Conservation (phyloP, 257 asterid species). For the Petunia axillaris region DNA sequence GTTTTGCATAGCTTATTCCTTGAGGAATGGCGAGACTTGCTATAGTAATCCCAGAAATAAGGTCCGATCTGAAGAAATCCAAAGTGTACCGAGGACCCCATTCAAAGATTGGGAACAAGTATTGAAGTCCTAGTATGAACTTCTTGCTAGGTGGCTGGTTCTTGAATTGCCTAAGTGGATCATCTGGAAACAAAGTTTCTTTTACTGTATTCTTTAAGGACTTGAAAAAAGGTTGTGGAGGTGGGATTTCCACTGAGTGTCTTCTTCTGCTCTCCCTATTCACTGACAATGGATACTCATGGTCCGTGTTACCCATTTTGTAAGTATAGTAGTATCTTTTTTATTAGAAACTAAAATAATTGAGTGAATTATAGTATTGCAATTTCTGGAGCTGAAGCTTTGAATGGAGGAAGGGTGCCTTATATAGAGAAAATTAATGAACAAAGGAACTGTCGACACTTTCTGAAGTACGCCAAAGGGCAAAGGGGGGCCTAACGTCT, state of each 20-base stretch:
- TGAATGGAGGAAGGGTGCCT: background rate
- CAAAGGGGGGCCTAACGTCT: background rate
- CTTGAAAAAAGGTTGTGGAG: conserved; percentile 66
- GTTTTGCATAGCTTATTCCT: conserved; percentile 94
- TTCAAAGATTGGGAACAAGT: conserved; percentile 78
- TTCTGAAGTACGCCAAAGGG: background rate
- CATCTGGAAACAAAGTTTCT: conserved; percentile 89
- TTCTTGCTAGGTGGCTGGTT: conserved; percentile 60
- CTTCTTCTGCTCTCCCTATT: conserved; percentile 18
- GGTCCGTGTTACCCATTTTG: conserved; percentile 66
- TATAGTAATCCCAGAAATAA: conserved; percentile 89
- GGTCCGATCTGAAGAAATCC: conserved; percentile 63
- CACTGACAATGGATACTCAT: conserved; percentile 34
- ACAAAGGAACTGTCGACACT: background rate
- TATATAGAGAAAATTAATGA: background rate
- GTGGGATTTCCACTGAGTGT: conserved; percentile 66
- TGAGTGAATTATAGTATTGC: background rate
- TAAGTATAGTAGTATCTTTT: background rate
- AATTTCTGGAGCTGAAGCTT: background rate
- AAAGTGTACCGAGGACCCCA: conserved; percentile 81
- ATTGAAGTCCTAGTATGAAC: conserved; percentile 63
- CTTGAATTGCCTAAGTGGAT: conserved; percentile 89
- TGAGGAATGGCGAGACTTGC: conserved; percentile 98
- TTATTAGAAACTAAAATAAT: background rate
- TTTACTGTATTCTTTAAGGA: conserved; percentile 62